Evolutionary conservation across 352 stramenopile genomes (phyloP).

Genomic region (Phytophthora kernoviae): DNA sequence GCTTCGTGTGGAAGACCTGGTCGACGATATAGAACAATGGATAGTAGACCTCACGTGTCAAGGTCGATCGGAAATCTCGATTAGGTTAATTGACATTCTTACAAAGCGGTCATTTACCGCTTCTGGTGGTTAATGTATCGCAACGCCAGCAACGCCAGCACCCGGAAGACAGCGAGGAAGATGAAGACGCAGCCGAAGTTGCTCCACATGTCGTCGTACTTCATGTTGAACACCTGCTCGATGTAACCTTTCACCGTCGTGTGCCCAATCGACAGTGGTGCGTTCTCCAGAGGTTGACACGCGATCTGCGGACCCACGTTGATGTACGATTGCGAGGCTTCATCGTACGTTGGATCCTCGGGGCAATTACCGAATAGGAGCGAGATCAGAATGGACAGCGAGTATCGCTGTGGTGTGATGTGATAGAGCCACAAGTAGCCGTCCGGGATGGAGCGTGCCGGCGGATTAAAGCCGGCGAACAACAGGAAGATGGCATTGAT

Average conservation of each 20-base stretch:
- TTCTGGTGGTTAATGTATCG: conserved; percentile 42
- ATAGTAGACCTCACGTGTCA: too few relatives aligned
- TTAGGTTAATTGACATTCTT: too few relatives aligned
- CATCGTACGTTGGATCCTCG: too few relatives aligned
- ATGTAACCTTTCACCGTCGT: conserved; percentile 37
- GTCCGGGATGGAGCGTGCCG: conserved; percentile 24
- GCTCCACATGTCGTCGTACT: conserved; percentile 28
- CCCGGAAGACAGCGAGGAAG: conserved; percentile 31
- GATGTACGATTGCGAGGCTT: too few relatives aligned
- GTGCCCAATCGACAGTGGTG: conserved; percentile 14
- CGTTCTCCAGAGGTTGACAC: conserved; percentile 28
- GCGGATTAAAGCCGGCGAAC: conserved; percentile 48
- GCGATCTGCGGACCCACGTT: conserved; percentile 19
- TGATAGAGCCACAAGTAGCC: conserved; percentile 43
- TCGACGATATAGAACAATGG: too few relatives aligned
- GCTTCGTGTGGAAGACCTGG: too few relatives aligned
- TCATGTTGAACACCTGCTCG: conserved; percentile 31
- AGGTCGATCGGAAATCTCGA: too few relatives aligned
- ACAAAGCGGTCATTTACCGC: too few relatives aligned
- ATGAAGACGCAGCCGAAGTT: conserved; percentile 29
- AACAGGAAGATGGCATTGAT: conserved; percentile 36
- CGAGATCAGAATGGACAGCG: too few relatives aligned
- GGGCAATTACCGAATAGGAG: too few relatives aligned
- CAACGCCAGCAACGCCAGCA: conserved; percentile 35
- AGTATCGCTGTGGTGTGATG: conserved; percentile 32